Conservation (phyloP, 2,329 filamentous ascomycete genomes). For the Colletotrichum spaethianum region DNA sequence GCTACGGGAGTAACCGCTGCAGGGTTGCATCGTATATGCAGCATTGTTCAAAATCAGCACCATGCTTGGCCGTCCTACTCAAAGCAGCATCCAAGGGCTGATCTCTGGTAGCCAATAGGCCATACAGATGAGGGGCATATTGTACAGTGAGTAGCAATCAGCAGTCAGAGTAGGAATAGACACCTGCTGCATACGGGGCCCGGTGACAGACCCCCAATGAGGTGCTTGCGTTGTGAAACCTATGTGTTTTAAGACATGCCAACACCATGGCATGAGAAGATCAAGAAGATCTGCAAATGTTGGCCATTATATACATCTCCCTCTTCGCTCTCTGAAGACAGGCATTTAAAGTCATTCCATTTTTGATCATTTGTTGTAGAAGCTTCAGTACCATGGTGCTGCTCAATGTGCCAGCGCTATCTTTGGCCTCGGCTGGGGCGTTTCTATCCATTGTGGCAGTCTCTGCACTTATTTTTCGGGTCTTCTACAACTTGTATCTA, state of each 20-base stretch:
- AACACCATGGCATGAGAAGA: too few relatives aligned
- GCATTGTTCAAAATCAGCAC: background rate
- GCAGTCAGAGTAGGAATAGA: background rate
- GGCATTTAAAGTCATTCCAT: too few relatives aligned
- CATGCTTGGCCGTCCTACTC: background rate
- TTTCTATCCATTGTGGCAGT: background rate
- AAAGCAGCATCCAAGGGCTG: background rate
- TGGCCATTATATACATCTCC: too few relatives aligned
- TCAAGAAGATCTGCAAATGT: too few relatives aligned
- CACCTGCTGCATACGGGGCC: background rate
- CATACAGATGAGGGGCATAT: background rate
- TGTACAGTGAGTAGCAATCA: background rate
- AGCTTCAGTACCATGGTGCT: background rate
- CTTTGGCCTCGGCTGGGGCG: background rate
- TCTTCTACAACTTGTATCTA: slow-evolving; percentile 27
- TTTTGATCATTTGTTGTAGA: background rate
- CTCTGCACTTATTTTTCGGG: slow-evolving; percentile 2
- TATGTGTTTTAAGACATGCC: too few relatives aligned
- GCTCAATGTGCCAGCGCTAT: background rate
- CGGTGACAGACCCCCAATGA: too few relatives aligned
- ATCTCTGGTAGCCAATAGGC: background rate
- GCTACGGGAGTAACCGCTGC: background rate
- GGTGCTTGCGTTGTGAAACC: too few relatives aligned
- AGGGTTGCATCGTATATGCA: background rate
- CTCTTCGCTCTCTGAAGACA: too few relatives aligned